Conservation (phyloP, 2,329 filamentous ascomycete species). For the Neonectria neomacrospora region DNA sequence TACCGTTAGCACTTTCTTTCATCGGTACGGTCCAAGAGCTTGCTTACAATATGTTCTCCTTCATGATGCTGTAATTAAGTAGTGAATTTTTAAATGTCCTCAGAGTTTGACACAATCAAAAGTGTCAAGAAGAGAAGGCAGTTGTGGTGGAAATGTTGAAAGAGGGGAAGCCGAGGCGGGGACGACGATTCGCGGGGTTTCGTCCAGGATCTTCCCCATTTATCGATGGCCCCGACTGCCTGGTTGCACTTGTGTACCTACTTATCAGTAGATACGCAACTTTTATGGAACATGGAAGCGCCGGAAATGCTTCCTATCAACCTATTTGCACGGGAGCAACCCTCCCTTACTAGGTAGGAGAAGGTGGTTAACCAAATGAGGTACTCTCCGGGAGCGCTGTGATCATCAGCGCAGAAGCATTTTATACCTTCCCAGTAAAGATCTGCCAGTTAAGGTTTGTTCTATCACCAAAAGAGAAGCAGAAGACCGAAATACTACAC, state of each 20-base stretch:
- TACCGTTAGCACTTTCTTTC: not conserved
- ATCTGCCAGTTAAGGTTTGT: not conserved
- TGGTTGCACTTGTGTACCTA: not conserved
- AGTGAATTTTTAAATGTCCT: not conserved
- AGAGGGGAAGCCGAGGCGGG: not conserved
- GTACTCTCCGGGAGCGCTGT: too few relatives aligned
- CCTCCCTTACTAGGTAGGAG: not conserved
- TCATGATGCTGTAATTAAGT: not conserved
- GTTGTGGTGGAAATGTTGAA: not conserved
- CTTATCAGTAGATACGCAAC: not conserved
- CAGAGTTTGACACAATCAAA: not conserved
- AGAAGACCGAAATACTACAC: not conserved
- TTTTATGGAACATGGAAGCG: not conserved
- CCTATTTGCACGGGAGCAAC: not conserved
- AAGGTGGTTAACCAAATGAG: not conserved
- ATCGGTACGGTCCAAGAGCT: not conserved
- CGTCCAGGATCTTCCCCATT: not conserved
- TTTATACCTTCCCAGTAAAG: not conserved
- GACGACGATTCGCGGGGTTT: not conserved
- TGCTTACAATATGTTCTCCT: not conserved
- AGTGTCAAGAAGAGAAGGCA: not conserved
- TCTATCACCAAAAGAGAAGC: not conserved
- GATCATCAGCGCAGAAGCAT: too few relatives aligned
- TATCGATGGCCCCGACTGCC: not conserved
- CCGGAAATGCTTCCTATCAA: not conserved